Base-by-base conservation (phyloP, 1,284 basidiomycete genomes). In the Sporisorium iseilematis-ciliati region DNA sequence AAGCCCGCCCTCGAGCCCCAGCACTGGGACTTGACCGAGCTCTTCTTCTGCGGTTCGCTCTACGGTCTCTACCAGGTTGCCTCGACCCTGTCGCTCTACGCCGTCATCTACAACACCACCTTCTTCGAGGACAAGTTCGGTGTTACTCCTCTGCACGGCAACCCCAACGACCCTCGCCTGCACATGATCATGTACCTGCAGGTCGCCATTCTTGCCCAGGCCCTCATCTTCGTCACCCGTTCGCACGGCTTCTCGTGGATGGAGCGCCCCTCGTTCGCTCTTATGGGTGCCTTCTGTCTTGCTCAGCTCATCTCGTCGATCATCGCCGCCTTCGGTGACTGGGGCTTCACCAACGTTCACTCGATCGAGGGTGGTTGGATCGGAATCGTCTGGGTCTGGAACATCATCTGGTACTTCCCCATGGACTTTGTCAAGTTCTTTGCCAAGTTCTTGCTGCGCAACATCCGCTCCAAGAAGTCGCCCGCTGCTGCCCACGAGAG, bases 161-260 rank as follows among this genome's bases (percentile, higher is more conserved):
- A 86, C 59, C 80, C 84, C 79, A 87, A 87, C 85, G 87, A 87
- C 67, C 63, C 29, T 33, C 85, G 84, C 62, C 84, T 86, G 60
- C 90, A 90, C 75, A 88, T 89, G 82, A 89, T 94, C 77, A 88
- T 93, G 70, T 94, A 94, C 88, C 90, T 94, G 76, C 92, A 94
- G 87, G 95, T 97, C 73, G 95, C 95, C 77, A 95, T 97, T 87
- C 97, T 97, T 87, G 97, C 95, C 64, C 95, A 98, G 87, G 95
- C 95, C 4, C 89, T 98, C 69, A 97, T 97, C 89, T 97, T 97
- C 88, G 90, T 96, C 86, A 97, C 95, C 40, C 94, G 95, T 88
- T 92, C 95, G 79, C 95, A 97, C 86, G 90, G 93, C 29, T 96
- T 94, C 89, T 98, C 95, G 90, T 97, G 96, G 90, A 94, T 94